Evolutionary conservation across 768 basidiomycete species (phyloP).

Genomic region (Tephrocybe sp.): DNA sequence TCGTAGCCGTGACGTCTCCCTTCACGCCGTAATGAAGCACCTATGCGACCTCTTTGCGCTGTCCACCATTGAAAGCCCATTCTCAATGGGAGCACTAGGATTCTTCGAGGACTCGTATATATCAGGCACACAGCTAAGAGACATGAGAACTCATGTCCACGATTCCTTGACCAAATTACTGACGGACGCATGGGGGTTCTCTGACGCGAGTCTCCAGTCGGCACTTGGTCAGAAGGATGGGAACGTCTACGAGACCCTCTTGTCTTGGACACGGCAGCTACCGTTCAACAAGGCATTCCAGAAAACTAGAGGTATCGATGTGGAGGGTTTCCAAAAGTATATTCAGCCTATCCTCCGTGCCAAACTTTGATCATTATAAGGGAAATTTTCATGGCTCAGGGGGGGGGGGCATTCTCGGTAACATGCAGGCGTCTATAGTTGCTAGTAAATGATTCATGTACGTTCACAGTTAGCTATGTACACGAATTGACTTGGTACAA

Average conservation of each 20-base stretch:
- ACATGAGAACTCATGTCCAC: constrained; percentile 14
- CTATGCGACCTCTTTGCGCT: constrained; percentile 23
- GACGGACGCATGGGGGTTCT: constrained; percentile 24
- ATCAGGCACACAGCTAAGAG: constrained; percentile 12
- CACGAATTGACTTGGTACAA: too few species aligned
- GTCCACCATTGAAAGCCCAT: constrained; percentile 21
- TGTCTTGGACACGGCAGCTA: constrained; percentile 23
- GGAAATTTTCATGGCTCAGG: too few species aligned
- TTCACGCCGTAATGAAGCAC: constrained; percentile 12
- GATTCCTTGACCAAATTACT: constrained; percentile 11
- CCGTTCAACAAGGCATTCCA: constrained; percentile 15
- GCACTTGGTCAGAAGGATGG: constrained; percentile 23
- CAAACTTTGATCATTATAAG: constrained; percentile 7
- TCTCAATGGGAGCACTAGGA: constrained; percentile 16
- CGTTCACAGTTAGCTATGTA: too few species aligned
- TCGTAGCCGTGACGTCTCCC: not conserved
- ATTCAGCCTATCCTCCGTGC: constrained; percentile 11
- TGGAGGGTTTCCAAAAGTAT: constrained; percentile 16
- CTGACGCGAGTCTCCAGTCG: constrained; percentile 20
- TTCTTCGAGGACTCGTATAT: constrained; percentile 23
- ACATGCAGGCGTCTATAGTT: too few species aligned
- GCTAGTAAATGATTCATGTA: too few species aligned
- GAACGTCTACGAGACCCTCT: constrained; percentile 21
- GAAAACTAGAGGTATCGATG: constrained; percentile 16
- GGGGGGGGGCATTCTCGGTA: too few species aligned